Base-by-base conservation (phyloP, 2,329 filamentous ascomycete genomes). In the Zymoseptoria brevis region DNA sequence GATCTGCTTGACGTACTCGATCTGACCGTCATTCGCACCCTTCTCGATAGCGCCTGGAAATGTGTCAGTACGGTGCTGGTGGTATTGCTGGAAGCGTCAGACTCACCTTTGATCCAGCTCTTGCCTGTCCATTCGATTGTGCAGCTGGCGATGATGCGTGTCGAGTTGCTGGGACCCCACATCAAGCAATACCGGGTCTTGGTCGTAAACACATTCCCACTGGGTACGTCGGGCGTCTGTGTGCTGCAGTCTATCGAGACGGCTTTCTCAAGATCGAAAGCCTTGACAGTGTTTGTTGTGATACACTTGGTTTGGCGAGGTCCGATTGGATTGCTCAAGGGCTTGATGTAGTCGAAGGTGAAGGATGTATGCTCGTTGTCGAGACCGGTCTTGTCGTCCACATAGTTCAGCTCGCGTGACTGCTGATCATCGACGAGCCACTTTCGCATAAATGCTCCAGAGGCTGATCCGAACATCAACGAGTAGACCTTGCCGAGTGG, bases 91-190 rank as follows among this genome's bases (percentile, higher is more conserved):
- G 24, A 51, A 45, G 16, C 5, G 13, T n/a, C 19, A 16, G 19
- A 57, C 79, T 72, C 79, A 95, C 92, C 90, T 78, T 94, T 96
- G 52, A 99, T 78, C 94, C 94, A 99, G 77, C 92, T 96, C 80
- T 97, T 99, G 67, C 92, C 92, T 3, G 87, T 87, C 95, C 95
- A 99, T 71, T 99, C 95, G 50, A 96, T 89, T 1, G 86, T 87
- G 73, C 90, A 96, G 66, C 87, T 96, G 76, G 93, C 87, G 62
- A 94, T 85, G 29, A 99, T 77, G 26, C 91, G 83, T 1, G 95
- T 99, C 48, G 85, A 79, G 69, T 96, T 96, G 62, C 86, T 87
- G 55, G 94, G 86, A 3, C 87, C 91, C 94, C 94, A 99, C 55
- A 89, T 89, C 21, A 99, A 80, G 70, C 95, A 96, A 71, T 97